phyloP scores from a whole-genome alignment of 768 basidiomycete species.

The Pulveroboletus sp. region DNA sequence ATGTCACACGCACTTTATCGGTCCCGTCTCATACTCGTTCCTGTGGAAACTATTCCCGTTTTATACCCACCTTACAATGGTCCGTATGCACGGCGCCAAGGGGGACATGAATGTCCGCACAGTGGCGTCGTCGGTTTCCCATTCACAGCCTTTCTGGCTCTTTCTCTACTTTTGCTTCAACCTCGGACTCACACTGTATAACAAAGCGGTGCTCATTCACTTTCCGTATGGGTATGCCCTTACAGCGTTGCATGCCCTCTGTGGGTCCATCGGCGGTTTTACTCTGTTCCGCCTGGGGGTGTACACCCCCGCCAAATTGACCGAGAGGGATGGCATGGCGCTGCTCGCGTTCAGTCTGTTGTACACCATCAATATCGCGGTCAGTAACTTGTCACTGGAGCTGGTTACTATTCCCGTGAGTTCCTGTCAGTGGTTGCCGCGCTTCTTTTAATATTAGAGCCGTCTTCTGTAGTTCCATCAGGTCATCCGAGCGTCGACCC shows the following conservation, averaged over 20 bases:
- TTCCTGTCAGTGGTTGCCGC: constrained; percentile 9
- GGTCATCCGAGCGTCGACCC: constrained; percentile 89
- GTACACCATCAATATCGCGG: constrained; percentile 91
- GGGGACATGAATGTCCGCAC: constrained; percentile 7
- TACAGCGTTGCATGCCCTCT: constrained; percentile 87
- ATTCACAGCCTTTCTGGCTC: constrained; percentile 56
- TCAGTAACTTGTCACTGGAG: constrained; percentile 87
- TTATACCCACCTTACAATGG: constrained; percentile 1
- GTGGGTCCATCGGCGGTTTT: constrained; percentile 78
- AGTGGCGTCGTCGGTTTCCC: constrained; percentile 19
- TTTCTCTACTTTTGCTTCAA: constrained; percentile 86
- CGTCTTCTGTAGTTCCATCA: constrained; percentile 76
- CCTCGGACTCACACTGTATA: constrained; percentile 88
- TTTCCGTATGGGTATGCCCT: constrained; percentile 97
- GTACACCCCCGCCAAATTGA: constrained; percentile 56
- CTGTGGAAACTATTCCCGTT: constrained; percentile 19
- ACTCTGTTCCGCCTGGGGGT: constrained; percentile 53
- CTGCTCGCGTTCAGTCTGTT: constrained; percentile 84
- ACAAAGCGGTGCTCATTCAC: constrained; percentile 88
- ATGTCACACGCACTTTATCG: constrained; percentile 1
- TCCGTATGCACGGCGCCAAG: not conserved
- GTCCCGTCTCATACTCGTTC: constrained; percentile 10
- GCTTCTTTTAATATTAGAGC: not conserved
- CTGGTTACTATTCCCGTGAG: constrained; percentile 87
- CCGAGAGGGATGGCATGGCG: constrained; percentile 49